Base-by-base conservation (phyloP, 148 eudicot genomes). In the Rhododendron griersonianum region DNA sequence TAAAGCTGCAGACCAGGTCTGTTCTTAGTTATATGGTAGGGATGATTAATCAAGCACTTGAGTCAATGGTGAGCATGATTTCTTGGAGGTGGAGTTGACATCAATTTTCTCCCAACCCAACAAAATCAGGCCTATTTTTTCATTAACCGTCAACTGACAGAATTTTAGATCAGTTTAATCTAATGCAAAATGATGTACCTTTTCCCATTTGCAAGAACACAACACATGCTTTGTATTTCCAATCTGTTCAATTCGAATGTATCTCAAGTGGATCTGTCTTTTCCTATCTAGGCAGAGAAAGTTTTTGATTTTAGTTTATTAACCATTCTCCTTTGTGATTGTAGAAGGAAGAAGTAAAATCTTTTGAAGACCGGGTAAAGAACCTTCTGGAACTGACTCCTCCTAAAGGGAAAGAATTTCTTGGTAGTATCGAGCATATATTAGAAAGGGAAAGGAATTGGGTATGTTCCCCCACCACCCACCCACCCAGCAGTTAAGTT, bases 371-470 rank as follows among this genome's bases (percentile, higher is more conserved):
- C 41, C 95, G 98, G 86, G 99, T 95, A 59, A 97, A 95, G 91
- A 93, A 91, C 90, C 96, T 97, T 90, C 93, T 97, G 80, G 93
- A 91, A 91, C 90, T 89, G 88, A 97, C 98, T 81, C 99, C 99
- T 83, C 98, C 99, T 65, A 94, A 87, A 87, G 99, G 99, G 80
- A 93, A 91, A 87, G 95, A 97, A 87, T 95, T 97, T 90, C 98
- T 97, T 87, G 84, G 47, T 45, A 88, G 93, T 82, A 89, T 97
- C 84, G 98, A 95, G 91, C 99, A 97, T 92, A 97, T 97, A 80
- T 89, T 97, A 87, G 95, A 95, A 91, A 92, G 98, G 79, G 99
- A 97, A 89, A 94, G 92, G 88, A 97, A 97, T 84, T 97, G 98
- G 99, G 99, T 97, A 57, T 86, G 96, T 10, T 80, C 45, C 69